A percentile compares a stretch with the other conserved stretches of the same genome.
phyloP scores from a whole-genome alignment of 2,329 filamentous ascomycete species.

The Microascus cirrosus region DNA sequence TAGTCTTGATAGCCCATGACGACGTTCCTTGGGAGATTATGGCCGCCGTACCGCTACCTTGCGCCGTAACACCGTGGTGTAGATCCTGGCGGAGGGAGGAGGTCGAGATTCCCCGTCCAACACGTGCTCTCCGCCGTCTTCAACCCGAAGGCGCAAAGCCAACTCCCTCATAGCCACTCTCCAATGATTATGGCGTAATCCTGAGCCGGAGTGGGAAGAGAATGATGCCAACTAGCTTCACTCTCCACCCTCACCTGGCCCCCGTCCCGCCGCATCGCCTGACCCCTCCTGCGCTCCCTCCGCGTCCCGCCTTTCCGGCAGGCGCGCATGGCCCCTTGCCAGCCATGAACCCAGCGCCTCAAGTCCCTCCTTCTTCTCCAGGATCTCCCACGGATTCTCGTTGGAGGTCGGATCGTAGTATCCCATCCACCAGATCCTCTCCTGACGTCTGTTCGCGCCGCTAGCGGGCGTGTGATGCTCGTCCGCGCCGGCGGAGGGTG shows the following conservation, averaged over 20 bases:
- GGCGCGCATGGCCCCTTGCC: constrained; percentile 5
- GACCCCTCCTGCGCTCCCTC: not conserved
- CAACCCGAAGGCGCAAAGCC: no score
- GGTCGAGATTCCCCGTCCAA: no score
- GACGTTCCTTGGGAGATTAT: not conserved
- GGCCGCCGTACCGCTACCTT: not conserved
- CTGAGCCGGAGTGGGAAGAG: not conserved
- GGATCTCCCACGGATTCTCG: constrained; percentile 58
- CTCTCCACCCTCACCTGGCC: not conserved
- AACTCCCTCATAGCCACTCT: no score
- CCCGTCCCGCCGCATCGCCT: not conserved
- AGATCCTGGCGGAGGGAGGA: no score
- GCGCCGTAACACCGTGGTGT: no score
- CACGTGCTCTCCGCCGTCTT: no score
- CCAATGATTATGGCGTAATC: not conserved
- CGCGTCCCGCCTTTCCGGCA: not conserved
- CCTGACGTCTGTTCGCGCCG: constrained; percentile 23
- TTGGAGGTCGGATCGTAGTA: constrained; percentile 62
- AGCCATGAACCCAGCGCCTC: constrained; percentile 34
- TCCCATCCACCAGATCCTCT: constrained; percentile 43
- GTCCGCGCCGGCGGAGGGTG: not conserved
- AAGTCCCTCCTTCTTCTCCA: constrained; percentile 38
- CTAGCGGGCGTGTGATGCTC: not conserved
- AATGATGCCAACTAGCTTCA: not conserved
- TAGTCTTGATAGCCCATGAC: not conserved